Evolutionary conservation across 2,329 filamentous ascomycete species (phyloP).

Genomic region (Blastomyces silverae): DNA sequence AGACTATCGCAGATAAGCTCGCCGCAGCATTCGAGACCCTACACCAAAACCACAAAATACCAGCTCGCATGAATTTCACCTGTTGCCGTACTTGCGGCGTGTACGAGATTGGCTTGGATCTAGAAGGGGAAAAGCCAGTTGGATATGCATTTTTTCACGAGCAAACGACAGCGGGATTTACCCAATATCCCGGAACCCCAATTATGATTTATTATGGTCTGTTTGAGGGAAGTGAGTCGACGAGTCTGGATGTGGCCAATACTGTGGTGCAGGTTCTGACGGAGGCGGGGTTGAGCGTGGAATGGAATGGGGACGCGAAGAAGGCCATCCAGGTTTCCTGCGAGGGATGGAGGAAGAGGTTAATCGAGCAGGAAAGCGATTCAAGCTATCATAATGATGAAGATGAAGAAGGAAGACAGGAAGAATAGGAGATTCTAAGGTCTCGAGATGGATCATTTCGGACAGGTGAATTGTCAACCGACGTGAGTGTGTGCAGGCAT

Average conservation of each 20-base stretch:
- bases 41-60: not conserved
- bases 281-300: not conserved
- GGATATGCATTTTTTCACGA: constrained; percentile 10
- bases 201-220: constrained; percentile 2
- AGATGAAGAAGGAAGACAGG: not conserved
- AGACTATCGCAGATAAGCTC: constrained; percentile 3
- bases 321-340: not conserved
- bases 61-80: constrained; percentile 6
- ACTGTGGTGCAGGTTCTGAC: not conserved
- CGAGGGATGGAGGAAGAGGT: constrained; percentile 4
- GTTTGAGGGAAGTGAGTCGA: not conserved
- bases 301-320: not conserved
- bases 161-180: not conserved
- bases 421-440: not conserved
- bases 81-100: constrained; percentile 5
- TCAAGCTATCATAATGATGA: not conserved
- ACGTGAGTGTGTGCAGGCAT: not conserved
- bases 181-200: not conserved
- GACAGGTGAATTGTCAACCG: not conserved
- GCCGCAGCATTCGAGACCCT: constrained; percentile 2
- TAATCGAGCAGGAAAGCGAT: constrained; percentile 3
- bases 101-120: not conserved
- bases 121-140: not conserved
- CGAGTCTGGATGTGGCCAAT: not conserved
- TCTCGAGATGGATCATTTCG: not conserved